phyloP scores from a whole-genome alignment of 1,284 basidiomycete species.

The Leccinum insolens region DNA sequence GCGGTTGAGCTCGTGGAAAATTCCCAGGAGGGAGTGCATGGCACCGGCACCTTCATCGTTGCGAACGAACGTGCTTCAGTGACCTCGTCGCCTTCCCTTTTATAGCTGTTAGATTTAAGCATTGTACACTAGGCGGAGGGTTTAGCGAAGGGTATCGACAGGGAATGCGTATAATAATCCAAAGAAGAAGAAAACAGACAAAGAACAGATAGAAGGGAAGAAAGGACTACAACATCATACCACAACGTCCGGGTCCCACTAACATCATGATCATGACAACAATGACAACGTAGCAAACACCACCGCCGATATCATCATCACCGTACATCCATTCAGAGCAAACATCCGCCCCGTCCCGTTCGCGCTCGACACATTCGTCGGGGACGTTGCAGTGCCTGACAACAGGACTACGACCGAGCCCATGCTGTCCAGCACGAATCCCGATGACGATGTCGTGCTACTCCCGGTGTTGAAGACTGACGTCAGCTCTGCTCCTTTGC shows the following conservation, averaged over 20 bases:
- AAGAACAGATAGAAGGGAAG: neutral
- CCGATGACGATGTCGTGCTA: slow-evolving; percentile 7
- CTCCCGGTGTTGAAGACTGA: slow-evolving; percentile 23
- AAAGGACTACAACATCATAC: neutral
- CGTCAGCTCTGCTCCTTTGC: neutral
- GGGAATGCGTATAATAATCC: neutral
- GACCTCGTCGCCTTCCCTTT: too few species aligned
- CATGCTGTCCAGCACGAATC: slow-evolving; percentile 21
- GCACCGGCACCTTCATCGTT: too few species aligned
- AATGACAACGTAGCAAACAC: neutral
- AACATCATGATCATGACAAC: neutral
- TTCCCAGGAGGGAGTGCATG: too few species aligned
- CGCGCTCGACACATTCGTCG: neutral
- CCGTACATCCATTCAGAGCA: neutral
- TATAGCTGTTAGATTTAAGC: neutral
- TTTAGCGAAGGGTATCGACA: neutral
- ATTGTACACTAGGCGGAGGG: neutral
- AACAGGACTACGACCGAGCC: slow-evolving; percentile 29
- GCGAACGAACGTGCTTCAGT: too few species aligned
- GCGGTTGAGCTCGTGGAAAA: too few species aligned
- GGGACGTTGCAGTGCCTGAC: neutral
- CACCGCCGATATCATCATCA: neutral
- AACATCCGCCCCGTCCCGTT: neutral
- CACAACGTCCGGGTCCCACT: neutral
- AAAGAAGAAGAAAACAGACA: neutral